Percentiles rank a stretch among this genome's conserved stretches.
phyloP scores from a whole-genome alignment of 805 yeast genomes.

The Candida methanosorbosa region DNA sequence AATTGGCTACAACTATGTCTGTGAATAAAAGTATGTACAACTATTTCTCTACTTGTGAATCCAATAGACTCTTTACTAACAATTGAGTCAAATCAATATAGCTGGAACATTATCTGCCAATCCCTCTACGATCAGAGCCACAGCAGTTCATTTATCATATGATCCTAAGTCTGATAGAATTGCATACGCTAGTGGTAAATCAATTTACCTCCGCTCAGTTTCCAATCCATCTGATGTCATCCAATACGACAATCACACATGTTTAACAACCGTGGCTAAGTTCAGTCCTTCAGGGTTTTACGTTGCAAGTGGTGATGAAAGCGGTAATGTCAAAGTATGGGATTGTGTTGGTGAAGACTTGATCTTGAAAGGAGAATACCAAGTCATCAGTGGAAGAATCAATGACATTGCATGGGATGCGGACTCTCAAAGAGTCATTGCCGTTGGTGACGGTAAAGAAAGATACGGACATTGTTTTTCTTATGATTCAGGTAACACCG shows the following conservation, averaged over 20 bases:
- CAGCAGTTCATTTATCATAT: slow-evolving; percentile 64
- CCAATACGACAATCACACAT: slow-evolving; percentile 71
- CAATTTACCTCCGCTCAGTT: slow-evolving; percentile 64
- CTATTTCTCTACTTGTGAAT: too few species aligned
- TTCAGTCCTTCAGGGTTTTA: slow-evolving; percentile 88
- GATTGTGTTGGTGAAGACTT: slow-evolving; percentile 52
- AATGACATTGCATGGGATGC: slow-evolving; percentile 88
- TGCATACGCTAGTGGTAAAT: slow-evolving; percentile 77
- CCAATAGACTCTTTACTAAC: too few species aligned
- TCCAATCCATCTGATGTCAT: slow-evolving; percentile 38
- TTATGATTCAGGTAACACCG: slow-evolving; percentile 92
- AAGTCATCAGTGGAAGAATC: slow-evolving; percentile 69
- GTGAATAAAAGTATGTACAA: too few species aligned
- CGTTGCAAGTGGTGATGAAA: slow-evolving; percentile 84
- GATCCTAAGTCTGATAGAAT: slow-evolving; percentile 61
- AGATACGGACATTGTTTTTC: slow-evolving; percentile 88
- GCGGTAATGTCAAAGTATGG: slow-evolving; percentile 90
- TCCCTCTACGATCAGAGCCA: slow-evolving; percentile 70
- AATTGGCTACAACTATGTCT: too few species aligned
- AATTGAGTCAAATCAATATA: too few species aligned
- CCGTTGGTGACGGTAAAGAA: slow-evolving; percentile 92
- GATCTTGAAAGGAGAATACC: slow-evolving; percentile 66
- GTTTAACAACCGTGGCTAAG: slow-evolving; percentile 70
- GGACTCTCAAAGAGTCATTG: slow-evolving; percentile 77
- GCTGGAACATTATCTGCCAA: slow-evolving; percentile 54